A percentile compares a stretch with the other conserved stretches of the same genome.
These are phyloP conservation scores for Chlorella ohadii DNA, from an alignment of 139 green algal genomes.

Conservation along the genomic window DNA sequence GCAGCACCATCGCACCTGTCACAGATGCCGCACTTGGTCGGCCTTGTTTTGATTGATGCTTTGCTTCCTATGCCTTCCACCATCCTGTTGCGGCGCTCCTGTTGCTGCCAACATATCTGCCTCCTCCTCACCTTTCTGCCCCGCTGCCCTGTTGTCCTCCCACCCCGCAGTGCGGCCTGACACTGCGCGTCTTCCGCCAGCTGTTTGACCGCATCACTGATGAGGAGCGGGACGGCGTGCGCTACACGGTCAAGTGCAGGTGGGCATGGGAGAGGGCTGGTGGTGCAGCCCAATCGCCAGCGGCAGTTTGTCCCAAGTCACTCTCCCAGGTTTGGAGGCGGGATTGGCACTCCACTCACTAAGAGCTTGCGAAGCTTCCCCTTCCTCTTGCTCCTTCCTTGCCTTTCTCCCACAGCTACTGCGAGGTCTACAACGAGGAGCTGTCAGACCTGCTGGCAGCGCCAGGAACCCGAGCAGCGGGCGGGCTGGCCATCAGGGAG, in stretches of 20 bases:
- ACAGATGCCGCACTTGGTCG: no score
- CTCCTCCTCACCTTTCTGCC: not conserved
- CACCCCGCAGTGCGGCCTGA: constrained; percentile 63
- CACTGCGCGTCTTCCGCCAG: constrained; percentile 82
- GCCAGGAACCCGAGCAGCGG: constrained; percentile 22
- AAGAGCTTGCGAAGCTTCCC: no score
- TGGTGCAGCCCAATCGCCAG: no score
- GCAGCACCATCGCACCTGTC: no score
- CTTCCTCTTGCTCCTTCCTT: no score
- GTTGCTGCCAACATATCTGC: not conserved
- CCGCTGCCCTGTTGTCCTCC: not conserved
- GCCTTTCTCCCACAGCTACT: constrained; percentile 24
- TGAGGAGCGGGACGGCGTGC: constrained; percentile 49
- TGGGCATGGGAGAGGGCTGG: no score
- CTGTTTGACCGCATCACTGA: constrained; percentile 80
- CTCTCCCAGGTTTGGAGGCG: no score
- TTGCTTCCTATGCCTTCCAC: no score
- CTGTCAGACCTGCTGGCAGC: constrained; percentile 85
- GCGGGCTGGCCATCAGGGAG: constrained; percentile 75
- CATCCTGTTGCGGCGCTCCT: not conserved
- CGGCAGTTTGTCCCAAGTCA: no score
- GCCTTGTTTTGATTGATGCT: no score
- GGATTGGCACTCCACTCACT: no score
- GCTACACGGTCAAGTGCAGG: constrained; percentile 54
- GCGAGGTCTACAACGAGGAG: constrained; percentile 98